These are phyloP conservation scores for Cruciata laevipes DNA, from an alignment of 257 asterid genomes.

Conservation along the genomic window DNA sequence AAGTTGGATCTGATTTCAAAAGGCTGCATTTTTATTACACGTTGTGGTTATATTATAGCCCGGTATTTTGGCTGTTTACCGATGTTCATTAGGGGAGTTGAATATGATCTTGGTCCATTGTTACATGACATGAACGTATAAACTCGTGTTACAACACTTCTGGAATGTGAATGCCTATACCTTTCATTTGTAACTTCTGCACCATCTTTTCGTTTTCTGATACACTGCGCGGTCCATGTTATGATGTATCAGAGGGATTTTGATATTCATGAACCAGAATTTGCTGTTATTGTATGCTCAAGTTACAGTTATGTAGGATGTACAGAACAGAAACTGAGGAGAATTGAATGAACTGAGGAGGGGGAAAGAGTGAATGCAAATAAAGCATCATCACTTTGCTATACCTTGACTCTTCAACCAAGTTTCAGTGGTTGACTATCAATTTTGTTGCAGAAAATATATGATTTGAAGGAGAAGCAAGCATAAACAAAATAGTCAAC, in stretches of 20 bases:
- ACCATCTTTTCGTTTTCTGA: not conserved
- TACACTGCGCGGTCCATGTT: not conserved
- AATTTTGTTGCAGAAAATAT: not conserved
- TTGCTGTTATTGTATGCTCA: not conserved
- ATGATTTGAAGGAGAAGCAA: not conserved
- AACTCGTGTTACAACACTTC: too few relatives aligned
- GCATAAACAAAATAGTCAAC: not conserved
- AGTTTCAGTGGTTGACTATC: not conserved
- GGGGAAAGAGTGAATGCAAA: not conserved
- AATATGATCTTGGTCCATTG: not conserved
- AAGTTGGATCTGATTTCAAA: not conserved
- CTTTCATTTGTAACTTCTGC: not conserved
- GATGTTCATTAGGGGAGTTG: not conserved
- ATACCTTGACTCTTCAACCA: not conserved
- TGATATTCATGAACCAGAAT: not conserved
- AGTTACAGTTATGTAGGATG: not conserved
- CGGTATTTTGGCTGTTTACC: not conserved
- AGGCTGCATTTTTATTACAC: not conserved
- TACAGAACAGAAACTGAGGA: not conserved
- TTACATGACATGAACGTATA: not conserved
- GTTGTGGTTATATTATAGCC: slow-evolving; percentile 4
- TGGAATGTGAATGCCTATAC: not conserved
- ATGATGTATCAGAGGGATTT: not conserved
- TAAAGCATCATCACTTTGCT: slow-evolving; percentile 1
- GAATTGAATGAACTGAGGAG: too few relatives aligned